Percentiles rank a stretch among this genome's conserved stretches.
Evolutionary conservation across 305 asterid species (phyloP).

Genomic region (Fraxinus velutina): DNA sequence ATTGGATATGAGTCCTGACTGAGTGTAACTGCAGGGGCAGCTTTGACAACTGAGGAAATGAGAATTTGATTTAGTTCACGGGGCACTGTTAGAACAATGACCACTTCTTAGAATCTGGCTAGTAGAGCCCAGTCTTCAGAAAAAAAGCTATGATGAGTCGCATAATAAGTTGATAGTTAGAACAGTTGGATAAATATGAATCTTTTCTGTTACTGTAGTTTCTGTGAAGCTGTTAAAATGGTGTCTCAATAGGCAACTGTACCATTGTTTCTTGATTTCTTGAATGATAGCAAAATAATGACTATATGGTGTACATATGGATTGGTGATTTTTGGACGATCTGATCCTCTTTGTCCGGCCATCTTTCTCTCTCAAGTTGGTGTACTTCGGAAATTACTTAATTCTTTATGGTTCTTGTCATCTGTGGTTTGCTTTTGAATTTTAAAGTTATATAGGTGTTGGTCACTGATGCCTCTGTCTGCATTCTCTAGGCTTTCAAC

Average conservation of each 20-base stretch:
- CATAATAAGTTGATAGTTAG: background rate
- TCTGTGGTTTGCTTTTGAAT: background rate
- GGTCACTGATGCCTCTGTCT: background rate
- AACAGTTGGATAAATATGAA: background rate
- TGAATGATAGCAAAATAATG: background rate
- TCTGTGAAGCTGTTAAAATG: background rate
- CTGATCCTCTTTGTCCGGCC: background rate
- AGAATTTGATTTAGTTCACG: background rate
- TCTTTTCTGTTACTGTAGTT: background rate
- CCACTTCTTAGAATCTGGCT: background rate
- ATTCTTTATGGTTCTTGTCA: background rate
- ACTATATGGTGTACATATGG: background rate
- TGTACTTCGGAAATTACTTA: background rate
- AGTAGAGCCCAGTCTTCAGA: background rate
- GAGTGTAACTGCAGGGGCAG: background rate
- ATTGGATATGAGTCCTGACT: background rate
- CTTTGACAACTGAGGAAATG: background rate
- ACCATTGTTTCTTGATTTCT: background rate
- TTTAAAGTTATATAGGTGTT: background rate
- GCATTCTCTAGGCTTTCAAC: constrained; percentile 51
- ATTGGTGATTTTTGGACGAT: background rate
- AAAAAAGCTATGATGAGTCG: background rate
- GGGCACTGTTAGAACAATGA: background rate
- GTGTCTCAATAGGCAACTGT: background rate
- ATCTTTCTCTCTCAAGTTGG: background rate